Conservation (phyloP, 1,284 basidiomycete genomes). For the Malassezia globosa region DNA sequence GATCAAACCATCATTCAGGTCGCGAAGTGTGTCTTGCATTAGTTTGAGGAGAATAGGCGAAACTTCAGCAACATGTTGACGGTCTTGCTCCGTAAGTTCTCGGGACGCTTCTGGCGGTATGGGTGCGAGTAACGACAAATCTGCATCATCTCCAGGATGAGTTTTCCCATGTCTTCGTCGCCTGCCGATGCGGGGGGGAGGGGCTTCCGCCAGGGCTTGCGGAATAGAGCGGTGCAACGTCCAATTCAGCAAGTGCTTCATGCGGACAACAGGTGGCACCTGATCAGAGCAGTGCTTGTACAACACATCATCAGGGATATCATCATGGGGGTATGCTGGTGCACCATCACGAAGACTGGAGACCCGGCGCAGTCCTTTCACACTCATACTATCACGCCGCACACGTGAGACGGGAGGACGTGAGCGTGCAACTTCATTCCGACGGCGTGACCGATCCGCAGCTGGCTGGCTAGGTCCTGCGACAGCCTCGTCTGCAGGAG, state of each 20-base stretch:
- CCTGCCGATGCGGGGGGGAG: constrained; percentile 1
- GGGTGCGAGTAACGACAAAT: not conserved
- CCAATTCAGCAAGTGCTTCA: constrained; percentile 35
- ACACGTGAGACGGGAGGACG: constrained; percentile 8
- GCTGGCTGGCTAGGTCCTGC: not conserved
- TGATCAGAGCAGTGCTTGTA: constrained; percentile 35
- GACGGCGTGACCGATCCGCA: not conserved
- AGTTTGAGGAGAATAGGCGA: constrained; percentile 20
- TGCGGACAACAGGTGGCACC: constrained; percentile 31
- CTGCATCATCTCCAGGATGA: constrained; percentile 7
- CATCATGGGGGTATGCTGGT: constrained; percentile 33
- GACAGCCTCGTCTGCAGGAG: not conserved
- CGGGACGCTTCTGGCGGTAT: not conserved
- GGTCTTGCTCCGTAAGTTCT: constrained; percentile 23
- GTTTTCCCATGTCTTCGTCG: constrained; percentile 19
- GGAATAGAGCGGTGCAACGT: constrained; percentile 29
- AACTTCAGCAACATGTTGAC: constrained; percentile 18
- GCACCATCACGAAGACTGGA: constrained; percentile 31
- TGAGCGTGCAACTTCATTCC: not conserved
- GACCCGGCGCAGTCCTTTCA: constrained; percentile 30
- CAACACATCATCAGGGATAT: constrained; percentile 34
- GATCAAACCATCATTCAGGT: constrained; percentile 31
- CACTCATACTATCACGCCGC: constrained; percentile 30
- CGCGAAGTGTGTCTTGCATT: constrained; percentile 26
- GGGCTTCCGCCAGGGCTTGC: constrained; percentile 22